These are phyloP conservation scores for Syncephalastrum racemosum DNA, from an alignment of 371 early-diverging fungal genomes.

Conservation along the genomic window DNA sequence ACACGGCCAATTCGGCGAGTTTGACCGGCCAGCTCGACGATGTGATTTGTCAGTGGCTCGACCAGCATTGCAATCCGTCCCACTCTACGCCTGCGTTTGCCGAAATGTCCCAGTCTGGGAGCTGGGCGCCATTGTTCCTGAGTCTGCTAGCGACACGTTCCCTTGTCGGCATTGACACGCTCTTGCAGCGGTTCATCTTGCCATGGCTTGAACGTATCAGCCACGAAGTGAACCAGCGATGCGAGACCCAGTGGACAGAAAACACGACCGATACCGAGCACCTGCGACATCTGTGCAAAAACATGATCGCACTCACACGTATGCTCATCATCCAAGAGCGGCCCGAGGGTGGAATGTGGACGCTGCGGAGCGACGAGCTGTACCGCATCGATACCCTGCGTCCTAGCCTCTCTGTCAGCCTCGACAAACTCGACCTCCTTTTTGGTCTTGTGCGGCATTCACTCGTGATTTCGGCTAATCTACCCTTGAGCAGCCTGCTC, in stretches of 20 bases:
- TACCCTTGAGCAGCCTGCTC: constrained; percentile 40
- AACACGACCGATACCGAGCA: constrained; percentile 29
- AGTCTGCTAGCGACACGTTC: constrained; percentile 46
- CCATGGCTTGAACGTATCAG: constrained; percentile 44
- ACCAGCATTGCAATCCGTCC: constrained; percentile 13
- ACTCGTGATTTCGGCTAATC: constrained; percentile 35
- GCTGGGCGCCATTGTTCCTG: constrained; percentile 55
- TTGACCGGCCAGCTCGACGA: constrained; percentile 45
- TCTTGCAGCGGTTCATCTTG: constrained; percentile 44
- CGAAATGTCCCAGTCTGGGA: constrained; percentile 32
- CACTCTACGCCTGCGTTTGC: constrained; percentile 18
- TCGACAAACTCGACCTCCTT: constrained; percentile 40
- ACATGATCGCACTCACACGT: constrained; percentile 47
- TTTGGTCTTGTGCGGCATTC: constrained; percentile 40
- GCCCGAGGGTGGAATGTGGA: constrained; percentile 23
- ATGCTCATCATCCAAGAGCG: constrained; percentile 49
- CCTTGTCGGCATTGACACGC: constrained; percentile 36
- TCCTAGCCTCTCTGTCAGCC: constrained; percentile 29
- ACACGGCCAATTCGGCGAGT: constrained; percentile 24
- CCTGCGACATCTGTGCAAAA: constrained; percentile 43
- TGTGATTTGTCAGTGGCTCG: constrained; percentile 36
- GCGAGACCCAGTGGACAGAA: constrained; percentile 22
- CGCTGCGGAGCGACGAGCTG: constrained; percentile 33
- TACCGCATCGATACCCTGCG: constrained; percentile 31
- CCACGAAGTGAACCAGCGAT: constrained; percentile 27